Evolutionary conservation across 768 basidiomycete genomes (phyloP), one percentile per base, ranked within the genome.

Genomic region (Xerocomellus chrysenteron): DNA sequence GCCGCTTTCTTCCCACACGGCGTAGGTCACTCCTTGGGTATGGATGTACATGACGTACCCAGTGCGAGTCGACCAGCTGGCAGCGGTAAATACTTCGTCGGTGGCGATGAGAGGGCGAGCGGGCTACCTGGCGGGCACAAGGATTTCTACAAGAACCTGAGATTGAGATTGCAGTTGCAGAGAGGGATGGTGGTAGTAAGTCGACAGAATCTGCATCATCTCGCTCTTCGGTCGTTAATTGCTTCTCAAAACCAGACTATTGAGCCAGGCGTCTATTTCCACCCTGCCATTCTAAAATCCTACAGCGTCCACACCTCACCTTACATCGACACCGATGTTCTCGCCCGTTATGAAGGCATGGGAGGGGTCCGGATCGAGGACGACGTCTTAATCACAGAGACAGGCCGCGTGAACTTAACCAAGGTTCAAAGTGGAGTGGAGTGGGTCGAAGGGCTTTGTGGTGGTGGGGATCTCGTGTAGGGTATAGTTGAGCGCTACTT

Each of bases 301-400:
- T 77, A 86, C 81, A 84, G 43, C 73, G 81, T 63, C 86, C 87
- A 30, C 76, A 76, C 56, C 78, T 86, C 64, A 10, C 65, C 44
- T 44, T 69, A 67, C 30, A 84, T 98, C 59, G 52, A 69, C 19
- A 40, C 46, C 0, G 53, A 59, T 0, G 46, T 62, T 19, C 69
- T 69, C 17, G 58, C 67, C 36, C 59, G 55, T 36, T 98, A 94
- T 65, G 86, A 91, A 65, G 73, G 75, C 35, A 90, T 98, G 24
- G 96, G 96, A 14, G 96, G 95, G 0, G 89, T 98, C 2, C 76
- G 95, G 49, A 95, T 98, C 60, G 96, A 98, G 71, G 96, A 98
- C 69, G 93, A 90, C 30, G 81, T 98, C 4, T 72, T 91, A 8
- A 85, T 99, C 58, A 92, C 85, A 11, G 71, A 78, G 55, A 77